Evolutionary conservation across 345 rosid species (phyloP), one percentile per base, ranked within the genome.

Genomic region (Acer negundo): DNA sequence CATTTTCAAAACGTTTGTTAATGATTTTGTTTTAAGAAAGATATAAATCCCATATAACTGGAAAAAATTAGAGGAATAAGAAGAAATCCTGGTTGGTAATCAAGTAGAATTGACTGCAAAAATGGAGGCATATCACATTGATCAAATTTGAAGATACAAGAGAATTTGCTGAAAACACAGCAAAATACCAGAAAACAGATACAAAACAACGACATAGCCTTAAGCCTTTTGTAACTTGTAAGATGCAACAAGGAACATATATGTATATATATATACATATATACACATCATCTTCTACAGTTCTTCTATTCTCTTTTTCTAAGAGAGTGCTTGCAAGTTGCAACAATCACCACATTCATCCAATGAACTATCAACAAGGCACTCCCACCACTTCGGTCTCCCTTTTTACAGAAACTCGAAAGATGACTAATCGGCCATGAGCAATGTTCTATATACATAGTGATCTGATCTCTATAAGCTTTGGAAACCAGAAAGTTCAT

Each of bases 361-460:
- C 65, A 38, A 58, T 72, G 75, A 70, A 53, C 26, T 20, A 51
- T 51, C 31, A 24, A 6, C 23, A 23, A 51, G 24, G 28, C 31
- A 28, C 47, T 44, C 10, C 63, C 7, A 0, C 62, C 63, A 20
- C 26, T 59, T 59, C 26, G 63, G 63, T 59, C 26, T 59, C 63
- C 22, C 0, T 9, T 38, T 38, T n/a, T 13, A 40, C 35, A 22
- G 62, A 72, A 44, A 40, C 20, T 59, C 28, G 55, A 59, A 59
- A 56, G 49, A 58, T 58, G 49, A 20, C 38, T 70, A 51, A 12
- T 2, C 2, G 17, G 65, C 42, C 10, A 1, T 24, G 16, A 56
- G 47, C 28, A 72, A 49, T 47, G 59, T 15, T 7, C 31, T 73
- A 61, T 73, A 20, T 40, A 73, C 56, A 73, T 42, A 20, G 46